Conservation (phyloP, 345 rosid species). For the Citrus glauca region DNA sequence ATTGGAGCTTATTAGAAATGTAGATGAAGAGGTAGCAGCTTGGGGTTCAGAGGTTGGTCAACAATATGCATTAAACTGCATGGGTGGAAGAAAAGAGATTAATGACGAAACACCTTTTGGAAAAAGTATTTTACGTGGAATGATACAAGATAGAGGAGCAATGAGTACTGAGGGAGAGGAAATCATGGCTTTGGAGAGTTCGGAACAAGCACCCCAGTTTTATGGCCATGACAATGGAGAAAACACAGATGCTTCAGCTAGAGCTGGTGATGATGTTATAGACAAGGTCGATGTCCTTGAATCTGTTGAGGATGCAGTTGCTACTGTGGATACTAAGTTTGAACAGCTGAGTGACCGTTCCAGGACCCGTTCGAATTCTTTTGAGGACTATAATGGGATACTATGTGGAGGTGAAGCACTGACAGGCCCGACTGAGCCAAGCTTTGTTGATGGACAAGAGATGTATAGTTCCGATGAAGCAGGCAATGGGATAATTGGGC, state of each 20-base stretch:
- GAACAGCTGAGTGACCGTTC: conserved; percentile 26
- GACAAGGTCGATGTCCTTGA: conserved; percentile 25
- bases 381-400: conserved; percentile 37
- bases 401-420: conserved; percentile 34
- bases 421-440: conserved; percentile 20
- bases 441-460: conserved; percentile 37
- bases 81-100: conserved; percentile 34
- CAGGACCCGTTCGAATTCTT: conserved; percentile 31
- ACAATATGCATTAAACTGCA: conserved; percentile 32
- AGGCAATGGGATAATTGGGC: conserved; percentile 32
- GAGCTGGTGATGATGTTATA: conserved; percentile 15
- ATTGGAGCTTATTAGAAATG: conserved; percentile 28
- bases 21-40: conserved; percentile 30
- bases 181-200: conserved; percentile 27
- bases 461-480: conserved; percentile 53
- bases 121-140: conserved; percentile 15
- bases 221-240: conserved; percentile 18
- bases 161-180: conserved; percentile 26
- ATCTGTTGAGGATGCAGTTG: conserved; percentile 25
- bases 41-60: conserved; percentile 43
- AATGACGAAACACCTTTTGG: conserved; percentile 24
- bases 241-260: conserved; percentile 27
- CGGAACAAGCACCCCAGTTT: conserved; percentile 14
- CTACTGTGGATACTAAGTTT: conserved; percentile 24
- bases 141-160: conserved; percentile 19